A percentile compares a stretch with the other conserved stretches of the same genome.
phyloP scores from a whole-genome alignment of 805 yeast genomes.

The Phaffomyces opuntiae region DNA sequence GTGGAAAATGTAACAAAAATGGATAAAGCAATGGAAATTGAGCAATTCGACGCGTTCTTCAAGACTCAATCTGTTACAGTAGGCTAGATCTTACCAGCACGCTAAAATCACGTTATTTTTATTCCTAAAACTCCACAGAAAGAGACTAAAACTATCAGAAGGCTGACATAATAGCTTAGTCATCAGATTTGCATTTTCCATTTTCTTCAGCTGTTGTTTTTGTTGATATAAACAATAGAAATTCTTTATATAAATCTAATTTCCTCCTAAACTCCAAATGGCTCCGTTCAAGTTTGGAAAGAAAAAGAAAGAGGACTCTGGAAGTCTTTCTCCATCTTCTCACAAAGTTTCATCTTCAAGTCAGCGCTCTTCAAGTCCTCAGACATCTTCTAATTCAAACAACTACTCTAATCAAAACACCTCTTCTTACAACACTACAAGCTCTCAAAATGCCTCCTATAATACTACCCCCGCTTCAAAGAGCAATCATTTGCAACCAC shows the following conservation, averaged over 20 bases:
- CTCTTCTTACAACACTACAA: slow-evolving; percentile 5
- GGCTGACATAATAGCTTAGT: neutral
- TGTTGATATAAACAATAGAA: neutral
- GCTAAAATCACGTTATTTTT: too few species aligned
- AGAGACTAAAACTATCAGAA: too few species aligned
- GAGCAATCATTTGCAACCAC: neutral
- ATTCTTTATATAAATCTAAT: neutral
- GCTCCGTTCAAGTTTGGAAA: slow-evolving; percentile 54
- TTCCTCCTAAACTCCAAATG: slow-evolving; percentile 25
- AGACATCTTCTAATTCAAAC: slow-evolving; percentile 18
- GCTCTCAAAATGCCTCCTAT: slow-evolving; percentile 6
- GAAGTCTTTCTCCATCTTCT: slow-evolving; percentile 12
- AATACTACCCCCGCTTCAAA: slow-evolving; percentile 1
- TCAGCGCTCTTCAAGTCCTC: slow-evolving; percentile 19
- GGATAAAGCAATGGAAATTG: too few species aligned
- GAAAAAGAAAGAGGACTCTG: slow-evolving; percentile 28
- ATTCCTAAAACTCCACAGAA: too few species aligned
- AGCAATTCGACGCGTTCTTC: too few species aligned
- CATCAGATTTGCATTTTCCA: neutral
- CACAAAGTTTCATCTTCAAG: slow-evolving; percentile 8
- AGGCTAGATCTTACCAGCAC: too few species aligned
- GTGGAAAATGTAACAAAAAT: too few species aligned
- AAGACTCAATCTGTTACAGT: too few species aligned
- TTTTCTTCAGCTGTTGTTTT: too few species aligned
- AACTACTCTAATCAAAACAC: slow-evolving; percentile 2